Evolutionary conservation across 169 alveolate species (phyloP), one percentile per base, ranked within the genome.

Genomic region (Plasmodium coatneyi): DNA sequence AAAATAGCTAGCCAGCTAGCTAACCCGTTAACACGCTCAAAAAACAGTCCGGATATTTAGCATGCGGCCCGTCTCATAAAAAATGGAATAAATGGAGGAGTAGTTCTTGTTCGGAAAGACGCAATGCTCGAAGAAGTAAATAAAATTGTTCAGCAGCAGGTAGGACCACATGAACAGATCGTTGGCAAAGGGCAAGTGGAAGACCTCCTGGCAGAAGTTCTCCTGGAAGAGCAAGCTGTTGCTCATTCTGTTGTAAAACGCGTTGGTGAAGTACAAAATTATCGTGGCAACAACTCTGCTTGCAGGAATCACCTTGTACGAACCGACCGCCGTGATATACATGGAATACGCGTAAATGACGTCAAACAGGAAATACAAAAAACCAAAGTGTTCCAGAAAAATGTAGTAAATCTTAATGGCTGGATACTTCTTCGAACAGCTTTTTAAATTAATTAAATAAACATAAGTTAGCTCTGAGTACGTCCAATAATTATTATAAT

Each of bases 81-180:
- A 86, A 34, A 86, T 86, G 52, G 93, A 86, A 30, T 86, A 86
- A 76, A 86, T 86, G 43, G 93, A 86, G 16, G 93, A 86, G 60
- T 86, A 86, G 46, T 86, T 30, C 30, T 86, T 86, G 66, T 86
- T 86, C 12, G 93, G 93, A 19, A 86, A 14, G 25, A 41, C 79
- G 14, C 93, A 86, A 41, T 86, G 78, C 10, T 86, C 93, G 80
- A 86, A 86, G 66, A 86, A 86, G 56, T 86, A 86, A 78, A 86
- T 86, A 76, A 86, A 86, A 22, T 86, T 86, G 70, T 86, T 83
- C 34, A 86, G 43, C 60, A 86, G 66, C 43, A 86, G 93, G 34
- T 86, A 86, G 7, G 93, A 74, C 93, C 93, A 86, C 93, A 86
- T 86, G 66, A 86, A 86, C 79, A 86, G 5, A 30, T 86, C 93